phyloP scores from a whole-genome alignment of 2,329 filamentous ascomycete species.

The Ceratocystis alfenasii region DNA sequence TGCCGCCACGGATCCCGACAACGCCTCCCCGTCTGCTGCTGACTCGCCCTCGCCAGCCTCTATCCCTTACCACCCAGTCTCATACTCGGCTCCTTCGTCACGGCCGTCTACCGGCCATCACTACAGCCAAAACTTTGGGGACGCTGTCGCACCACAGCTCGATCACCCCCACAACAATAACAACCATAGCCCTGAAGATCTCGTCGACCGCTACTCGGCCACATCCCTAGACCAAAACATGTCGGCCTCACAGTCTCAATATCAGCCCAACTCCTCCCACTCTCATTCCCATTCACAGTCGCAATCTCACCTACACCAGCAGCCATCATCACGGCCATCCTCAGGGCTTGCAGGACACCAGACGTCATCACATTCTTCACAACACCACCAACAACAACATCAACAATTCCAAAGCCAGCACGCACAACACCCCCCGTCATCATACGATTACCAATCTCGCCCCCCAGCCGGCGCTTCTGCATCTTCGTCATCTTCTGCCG shows the following conservation, averaged over 20 bases:
- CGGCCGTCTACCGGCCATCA: conserved; percentile 28
- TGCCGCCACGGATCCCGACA: neutral
- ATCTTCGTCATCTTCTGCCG: conserved; percentile 21
- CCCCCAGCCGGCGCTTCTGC: neutral
- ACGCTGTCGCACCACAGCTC: conserved; percentile 29
- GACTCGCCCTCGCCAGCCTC: conserved; percentile 15
- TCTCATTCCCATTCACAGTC: neutral
- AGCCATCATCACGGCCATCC: conserved; percentile 37
- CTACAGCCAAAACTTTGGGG: conserved; percentile 41
- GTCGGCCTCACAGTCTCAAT: conserved; percentile 24
- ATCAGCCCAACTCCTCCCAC: neutral
- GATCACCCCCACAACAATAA: conserved; percentile 1
- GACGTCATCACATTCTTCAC: conserved; percentile 24
- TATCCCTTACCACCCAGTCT: conserved; percentile 24
- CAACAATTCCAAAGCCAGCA: conserved; percentile 34
- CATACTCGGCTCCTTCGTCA: conserved; percentile 22
- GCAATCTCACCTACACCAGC: neutral
- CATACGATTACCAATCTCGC: conserved; percentile 28
- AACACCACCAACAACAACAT: conserved; percentile 28
- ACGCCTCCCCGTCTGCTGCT: neutral
- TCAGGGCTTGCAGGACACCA: conserved; percentile 39
- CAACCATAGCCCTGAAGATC: conserved; percentile 27
- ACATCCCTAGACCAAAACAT: conserved; percentile 34
- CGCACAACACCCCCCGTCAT: conserved; percentile 29
- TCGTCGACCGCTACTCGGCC: conserved; percentile 38